Evolutionary conservation across 768 basidiomycete species (phyloP).

Genomic region (Gyrodon lividus): DNA sequence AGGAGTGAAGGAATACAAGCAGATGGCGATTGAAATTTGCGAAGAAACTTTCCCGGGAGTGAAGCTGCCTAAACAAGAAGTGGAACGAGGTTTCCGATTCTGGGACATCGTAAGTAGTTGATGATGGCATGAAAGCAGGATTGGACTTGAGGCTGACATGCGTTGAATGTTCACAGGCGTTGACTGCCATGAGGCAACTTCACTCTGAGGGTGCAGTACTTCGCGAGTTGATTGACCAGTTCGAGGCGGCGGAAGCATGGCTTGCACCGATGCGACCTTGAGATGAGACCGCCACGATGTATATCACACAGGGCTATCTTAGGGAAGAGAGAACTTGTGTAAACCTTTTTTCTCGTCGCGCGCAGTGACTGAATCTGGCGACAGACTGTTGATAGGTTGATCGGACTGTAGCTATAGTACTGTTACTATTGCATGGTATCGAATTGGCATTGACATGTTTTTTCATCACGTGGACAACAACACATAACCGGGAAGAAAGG

Average conservation of each 20-base stretch:
- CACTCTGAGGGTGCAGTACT: slow-evolving; percentile 79
- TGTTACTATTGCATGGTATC: not conserved
- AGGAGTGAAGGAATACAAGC: slow-evolving; percentile 79
- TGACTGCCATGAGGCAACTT: slow-evolving; percentile 87
- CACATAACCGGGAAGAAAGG: slow-evolving; percentile 2
- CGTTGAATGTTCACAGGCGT: slow-evolving; percentile 47
- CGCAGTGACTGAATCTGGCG: not conserved
- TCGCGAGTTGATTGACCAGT: slow-evolving; percentile 89
- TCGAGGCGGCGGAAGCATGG: slow-evolving; percentile 95
- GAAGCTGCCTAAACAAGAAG: slow-evolving; percentile 81
- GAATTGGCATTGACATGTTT: not conserved
- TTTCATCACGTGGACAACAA: not conserved
- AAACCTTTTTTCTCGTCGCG: not conserved
- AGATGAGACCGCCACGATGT: slow-evolving; percentile 20
- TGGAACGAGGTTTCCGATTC: slow-evolving; percentile 96
- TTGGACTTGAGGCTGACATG: slow-evolving; percentile 27
- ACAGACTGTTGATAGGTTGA: not conserved
- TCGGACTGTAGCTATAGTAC: not conserved
- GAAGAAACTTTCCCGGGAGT: slow-evolving; percentile 95
- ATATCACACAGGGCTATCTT: slow-evolving; percentile 6
- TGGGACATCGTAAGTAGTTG: slow-evolving; percentile 87
- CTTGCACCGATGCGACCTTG: slow-evolving; percentile 87
- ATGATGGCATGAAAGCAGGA: slow-evolving; percentile 6
- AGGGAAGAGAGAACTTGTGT: not conserved
- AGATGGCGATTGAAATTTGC: slow-evolving; percentile 85